Evolutionary conservation across 176 grass and related monocot species (phyloP).

Genomic region (Carex scoparia): DNA sequence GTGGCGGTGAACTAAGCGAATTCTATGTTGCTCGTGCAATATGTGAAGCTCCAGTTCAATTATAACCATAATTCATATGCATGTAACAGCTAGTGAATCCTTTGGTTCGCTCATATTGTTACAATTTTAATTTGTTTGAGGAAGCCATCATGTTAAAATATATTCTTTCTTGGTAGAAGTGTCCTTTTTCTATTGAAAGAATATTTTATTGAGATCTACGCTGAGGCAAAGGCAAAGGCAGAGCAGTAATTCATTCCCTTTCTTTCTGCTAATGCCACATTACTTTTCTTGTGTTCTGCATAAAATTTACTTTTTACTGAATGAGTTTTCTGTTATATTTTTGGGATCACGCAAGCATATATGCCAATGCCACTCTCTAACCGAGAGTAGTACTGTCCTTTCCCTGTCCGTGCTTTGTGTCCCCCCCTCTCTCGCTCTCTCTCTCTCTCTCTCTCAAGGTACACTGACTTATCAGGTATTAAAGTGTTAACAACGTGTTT

Average conservation of each 20-base stretch:
- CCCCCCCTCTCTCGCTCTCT: background rate
- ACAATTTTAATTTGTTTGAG: background rate
- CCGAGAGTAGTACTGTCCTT: slow-evolving; percentile 12
- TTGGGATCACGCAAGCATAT: slow-evolving; percentile 21
- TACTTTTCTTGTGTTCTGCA: slow-evolving; percentile 62
- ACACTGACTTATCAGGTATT: slow-evolving; percentile 23
- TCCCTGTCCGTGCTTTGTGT: background rate
- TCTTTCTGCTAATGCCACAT: slow-evolving; percentile 34
- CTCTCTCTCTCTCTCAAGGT: slow-evolving; percentile 4
- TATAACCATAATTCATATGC: background rate
- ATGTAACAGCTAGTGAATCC: background rate
- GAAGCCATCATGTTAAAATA: background rate
- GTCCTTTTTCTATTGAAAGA: slow-evolving; percentile 32
- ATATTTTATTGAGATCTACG: slow-evolving; percentile 86
- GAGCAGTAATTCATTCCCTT: slow-evolving; percentile 37
- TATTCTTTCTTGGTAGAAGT: slow-evolving; percentile 16
- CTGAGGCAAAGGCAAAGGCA: slow-evolving; percentile 39
- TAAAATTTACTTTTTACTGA: slow-evolving; percentile 72
- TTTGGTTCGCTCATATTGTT: background rate
- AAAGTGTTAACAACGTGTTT: slow-evolving; percentile 12
- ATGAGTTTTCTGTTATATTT: slow-evolving; percentile 29
- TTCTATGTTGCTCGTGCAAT: background rate
- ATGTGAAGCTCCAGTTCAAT: background rate
- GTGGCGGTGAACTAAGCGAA: background rate
- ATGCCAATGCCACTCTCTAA: slow-evolving; percentile 11